phyloP scores from a whole-genome alignment of 495 filamentous ascomycete genomes.

The Neurospora cerealis region DNA sequence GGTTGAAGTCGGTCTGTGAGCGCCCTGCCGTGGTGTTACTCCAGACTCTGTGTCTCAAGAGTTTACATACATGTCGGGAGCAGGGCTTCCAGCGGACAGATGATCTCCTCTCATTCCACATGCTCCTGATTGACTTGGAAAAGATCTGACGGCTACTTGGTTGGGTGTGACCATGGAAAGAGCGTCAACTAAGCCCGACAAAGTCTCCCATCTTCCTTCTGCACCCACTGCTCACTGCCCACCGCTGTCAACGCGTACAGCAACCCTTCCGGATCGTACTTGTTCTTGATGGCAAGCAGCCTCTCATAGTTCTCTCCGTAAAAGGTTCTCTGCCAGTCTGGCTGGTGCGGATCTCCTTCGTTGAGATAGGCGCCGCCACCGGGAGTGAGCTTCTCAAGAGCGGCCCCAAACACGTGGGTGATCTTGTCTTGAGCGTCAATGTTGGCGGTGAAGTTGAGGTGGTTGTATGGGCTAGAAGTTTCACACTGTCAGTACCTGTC shows the following conservation, averaged over 20 bases:
- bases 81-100: too few relatives aligned
- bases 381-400: slow-evolving; percentile 17
- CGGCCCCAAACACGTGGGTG: slow-evolving; percentile 10
- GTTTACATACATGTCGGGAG: too few relatives aligned
- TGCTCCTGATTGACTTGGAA: neutral
- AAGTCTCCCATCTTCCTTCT: slow-evolving; percentile 29
- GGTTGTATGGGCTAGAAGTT: neutral
- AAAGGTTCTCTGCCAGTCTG: slow-evolving; percentile 49
- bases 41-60: too few relatives aligned
- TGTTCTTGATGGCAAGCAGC: slow-evolving; percentile 41
- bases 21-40: too few relatives aligned
- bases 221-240: slow-evolving; percentile 43
- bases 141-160: neutral
- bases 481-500: neutral
- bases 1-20: too few relatives aligned
- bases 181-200: slow-evolving; percentile 10
- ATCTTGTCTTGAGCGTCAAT: neutral
- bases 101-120: too few relatives aligned
- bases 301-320: slow-evolving; percentile 46
- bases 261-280: slow-evolving; percentile 42
- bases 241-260: slow-evolving; percentile 48
- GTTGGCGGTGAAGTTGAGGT: neutral
- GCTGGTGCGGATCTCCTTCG: slow-evolving; percentile 46
- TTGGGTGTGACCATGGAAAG: neutral
- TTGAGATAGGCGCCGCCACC: slow-evolving; percentile 36